A percentile compares a stretch with the other conserved stretches of the same genome.
Evolutionary conservation across 2,329 filamentous ascomycete species (phyloP).

Genomic region (Hypoxylon sp.): DNA sequence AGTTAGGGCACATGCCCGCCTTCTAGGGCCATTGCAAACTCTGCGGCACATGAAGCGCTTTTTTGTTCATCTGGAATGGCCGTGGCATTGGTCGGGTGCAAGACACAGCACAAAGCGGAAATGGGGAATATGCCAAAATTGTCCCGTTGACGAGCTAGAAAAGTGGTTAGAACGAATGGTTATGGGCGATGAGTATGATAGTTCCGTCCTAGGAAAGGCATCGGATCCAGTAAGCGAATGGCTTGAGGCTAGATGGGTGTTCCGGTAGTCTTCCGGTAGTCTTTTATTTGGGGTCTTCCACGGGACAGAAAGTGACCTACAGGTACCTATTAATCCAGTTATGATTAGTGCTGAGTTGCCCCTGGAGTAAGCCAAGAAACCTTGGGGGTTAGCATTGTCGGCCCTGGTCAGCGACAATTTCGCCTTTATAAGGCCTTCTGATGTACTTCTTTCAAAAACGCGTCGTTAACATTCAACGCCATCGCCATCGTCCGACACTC

Average conservation of each 20-base stretch:
- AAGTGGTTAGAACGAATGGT: slow-evolving; percentile 1
- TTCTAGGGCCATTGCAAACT: slow-evolving; percentile 8
- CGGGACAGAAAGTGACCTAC: too few species aligned
- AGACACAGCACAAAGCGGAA: background rate
- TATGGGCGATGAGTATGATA: slow-evolving; percentile 21
- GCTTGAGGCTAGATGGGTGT: background rate
- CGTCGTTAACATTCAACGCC: too few species aligned
- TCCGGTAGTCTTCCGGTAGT: too few species aligned
- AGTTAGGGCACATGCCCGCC: slow-evolving; percentile 1
- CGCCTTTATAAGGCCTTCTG: background rate
- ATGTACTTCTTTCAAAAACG: background rate
- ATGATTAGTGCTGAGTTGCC: background rate
- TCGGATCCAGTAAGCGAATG: background rate
- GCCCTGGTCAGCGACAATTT: background rate
- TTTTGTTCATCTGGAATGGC: slow-evolving; percentile 15
- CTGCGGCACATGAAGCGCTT: slow-evolving; percentile 15
- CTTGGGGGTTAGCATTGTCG: background rate
- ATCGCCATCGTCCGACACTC: background rate
- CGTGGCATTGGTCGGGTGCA: slow-evolving; percentile 4
- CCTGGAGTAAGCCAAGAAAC: background rate
- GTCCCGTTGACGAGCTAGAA: slow-evolving; percentile 9
- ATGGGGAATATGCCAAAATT: background rate
- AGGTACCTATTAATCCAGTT: background rate
- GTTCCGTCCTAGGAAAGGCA: slow-evolving; percentile 10
- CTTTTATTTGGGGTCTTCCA: too few species aligned